phyloP scores from a whole-genome alignment of 2,329 filamentous ascomycete species.

The Paracamarosporium sp. region DNA sequence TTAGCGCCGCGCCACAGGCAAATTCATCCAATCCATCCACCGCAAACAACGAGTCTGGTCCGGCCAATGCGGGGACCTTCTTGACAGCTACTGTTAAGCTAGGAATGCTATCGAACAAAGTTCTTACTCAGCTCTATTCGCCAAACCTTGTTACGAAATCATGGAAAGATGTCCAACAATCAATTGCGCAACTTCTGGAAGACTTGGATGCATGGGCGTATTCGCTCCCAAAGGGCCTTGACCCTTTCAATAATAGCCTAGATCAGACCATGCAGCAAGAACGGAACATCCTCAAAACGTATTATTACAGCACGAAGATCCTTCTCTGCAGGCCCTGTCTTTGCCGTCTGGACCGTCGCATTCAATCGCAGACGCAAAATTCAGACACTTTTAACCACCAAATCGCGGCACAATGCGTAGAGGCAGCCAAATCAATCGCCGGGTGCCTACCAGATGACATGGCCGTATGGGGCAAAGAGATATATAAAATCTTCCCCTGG shows the following conservation, averaged over 20 bases:
- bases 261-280: constrained; percentile 14
- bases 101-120: constrained; percentile 35
- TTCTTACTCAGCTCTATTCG: constrained; percentile 42
- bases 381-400: constrained; percentile 41
- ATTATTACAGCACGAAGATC: constrained; percentile 35
- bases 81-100: constrained; percentile 27
- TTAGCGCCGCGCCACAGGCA: background rate
- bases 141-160: constrained; percentile 32
- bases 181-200: constrained; percentile 31
- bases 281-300: constrained; percentile 24
- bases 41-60: background rate
- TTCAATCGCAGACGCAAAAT: constrained; percentile 33
- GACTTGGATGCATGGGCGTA: constrained; percentile 43
- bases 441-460: constrained; percentile 38
- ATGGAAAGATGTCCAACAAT: constrained; percentile 44
- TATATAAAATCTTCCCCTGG: constrained; percentile 42
- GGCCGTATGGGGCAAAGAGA: background rate
- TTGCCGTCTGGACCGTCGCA: constrained; percentile 42
- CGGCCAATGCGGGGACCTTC: constrained; percentile 29
- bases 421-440: constrained; percentile 41
- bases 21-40: background rate
- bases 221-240: constrained; percentile 32
- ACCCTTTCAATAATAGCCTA: constrained; percentile 12
- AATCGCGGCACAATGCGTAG: constrained; percentile 41
- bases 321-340: constrained; percentile 49